These are phyloP conservation scores for Penicillium canariense DNA, from an alignment of 495 filamentous ascomycete genomes.

Conservation along the genomic window DNA sequence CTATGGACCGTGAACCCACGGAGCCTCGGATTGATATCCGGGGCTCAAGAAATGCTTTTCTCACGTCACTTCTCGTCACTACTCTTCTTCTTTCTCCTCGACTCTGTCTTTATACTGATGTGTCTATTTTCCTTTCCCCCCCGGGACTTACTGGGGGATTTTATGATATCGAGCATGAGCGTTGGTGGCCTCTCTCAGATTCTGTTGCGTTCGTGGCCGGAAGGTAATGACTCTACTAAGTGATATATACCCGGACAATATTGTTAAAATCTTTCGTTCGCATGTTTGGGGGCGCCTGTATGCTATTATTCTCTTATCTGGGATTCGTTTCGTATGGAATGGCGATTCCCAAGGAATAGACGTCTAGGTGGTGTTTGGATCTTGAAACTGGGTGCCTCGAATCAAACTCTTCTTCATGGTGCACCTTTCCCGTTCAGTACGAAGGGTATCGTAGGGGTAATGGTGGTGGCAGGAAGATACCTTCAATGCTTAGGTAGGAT, in stretches of 20 bases:
- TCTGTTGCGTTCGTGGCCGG: neutral
- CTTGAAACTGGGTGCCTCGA: neutral
- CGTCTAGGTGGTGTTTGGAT: neutral
- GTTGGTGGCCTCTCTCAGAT: slow-evolving; percentile 10
- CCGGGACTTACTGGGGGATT: slow-evolving; percentile 3
- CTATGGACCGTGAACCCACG: no score
- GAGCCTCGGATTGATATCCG: no score
- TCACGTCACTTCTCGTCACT: neutral
- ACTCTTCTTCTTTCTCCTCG: neutral
- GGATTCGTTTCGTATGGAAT: neutral
- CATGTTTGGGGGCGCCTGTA: slow-evolving; percentile 13
- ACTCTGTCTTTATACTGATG: slow-evolving; percentile 11
- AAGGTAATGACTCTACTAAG: slow-evolving; percentile 13
- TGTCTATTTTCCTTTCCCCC: neutral
- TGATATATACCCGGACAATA: slow-evolving; percentile 24
- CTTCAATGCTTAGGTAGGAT: neutral
- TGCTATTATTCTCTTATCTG: neutral
- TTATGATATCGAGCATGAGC: slow-evolving; percentile 22
- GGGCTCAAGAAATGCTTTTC: no score
- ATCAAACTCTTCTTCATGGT: neutral
- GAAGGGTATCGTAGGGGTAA: neutral
- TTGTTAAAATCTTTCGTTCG: slow-evolving; percentile 8
- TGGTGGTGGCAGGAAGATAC: neutral
- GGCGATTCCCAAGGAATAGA: neutral
- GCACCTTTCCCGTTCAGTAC: neutral